phyloP scores from a whole-genome alignment of 768 basidiomycete genomes.

The Boletales sp. region DNA sequence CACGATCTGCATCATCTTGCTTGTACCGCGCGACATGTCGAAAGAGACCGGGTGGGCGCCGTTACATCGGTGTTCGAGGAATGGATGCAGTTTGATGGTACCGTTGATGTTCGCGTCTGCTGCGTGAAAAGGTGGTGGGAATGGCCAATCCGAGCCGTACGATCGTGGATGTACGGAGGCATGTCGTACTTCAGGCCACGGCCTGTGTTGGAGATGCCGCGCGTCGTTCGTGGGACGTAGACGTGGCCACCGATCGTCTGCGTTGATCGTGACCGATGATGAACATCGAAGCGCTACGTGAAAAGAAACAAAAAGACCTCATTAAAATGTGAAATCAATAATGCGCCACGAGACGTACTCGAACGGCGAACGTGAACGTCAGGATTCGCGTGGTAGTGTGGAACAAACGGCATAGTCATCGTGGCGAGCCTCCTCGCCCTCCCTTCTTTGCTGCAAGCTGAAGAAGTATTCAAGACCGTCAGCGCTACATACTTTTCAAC shows the following conservation, averaged over 20 bases:
- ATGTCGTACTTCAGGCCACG: slow-evolving; percentile 49
- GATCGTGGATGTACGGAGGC: slow-evolving; percentile 50
- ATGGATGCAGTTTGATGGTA: slow-evolving; percentile 52
- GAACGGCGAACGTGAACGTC: slow-evolving; percentile 36
- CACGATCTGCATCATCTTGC: slow-evolving; percentile 28
- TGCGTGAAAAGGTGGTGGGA: slow-evolving; percentile 28
- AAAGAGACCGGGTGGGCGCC: slow-evolving; percentile 45
- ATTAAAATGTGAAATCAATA: background rate
- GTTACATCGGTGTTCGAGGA: slow-evolving; percentile 44
- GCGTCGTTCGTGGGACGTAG: slow-evolving; percentile 19
- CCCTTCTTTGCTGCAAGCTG: background rate
- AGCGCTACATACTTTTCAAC: background rate
- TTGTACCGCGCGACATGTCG: slow-evolving; percentile 38
- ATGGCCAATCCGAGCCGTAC: slow-evolving; percentile 35
- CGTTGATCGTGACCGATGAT: slow-evolving; percentile 21
- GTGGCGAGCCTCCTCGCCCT: background rate
- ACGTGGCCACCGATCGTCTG: slow-evolving; percentile 33
- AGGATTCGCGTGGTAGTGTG: slow-evolving; percentile 43
- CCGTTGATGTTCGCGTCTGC: slow-evolving; percentile 6
- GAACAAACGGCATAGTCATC: slow-evolving; percentile 8
- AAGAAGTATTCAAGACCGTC: background rate
- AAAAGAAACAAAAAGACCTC: background rate
- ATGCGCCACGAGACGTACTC: slow-evolving; percentile 32
- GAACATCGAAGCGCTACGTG: slow-evolving; percentile 22
- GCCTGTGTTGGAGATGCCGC: slow-evolving; percentile 30